Evolutionary conservation across 2,329 filamentous ascomycete species (phyloP).

Genomic region (Scedosporium dehoogii): DNA sequence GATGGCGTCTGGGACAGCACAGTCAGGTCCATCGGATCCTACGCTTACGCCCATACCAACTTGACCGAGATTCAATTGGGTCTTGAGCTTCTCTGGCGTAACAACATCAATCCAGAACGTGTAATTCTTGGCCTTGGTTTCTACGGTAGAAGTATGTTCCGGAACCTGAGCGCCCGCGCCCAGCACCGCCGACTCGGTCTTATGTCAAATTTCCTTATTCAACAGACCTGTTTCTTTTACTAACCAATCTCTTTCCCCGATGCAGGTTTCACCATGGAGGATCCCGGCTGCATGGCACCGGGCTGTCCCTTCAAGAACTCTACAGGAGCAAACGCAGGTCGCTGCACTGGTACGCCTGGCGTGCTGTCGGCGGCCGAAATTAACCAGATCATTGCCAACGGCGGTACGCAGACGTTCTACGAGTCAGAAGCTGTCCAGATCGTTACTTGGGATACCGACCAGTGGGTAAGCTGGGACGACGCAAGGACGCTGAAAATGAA

Average conservation of each 20-base stretch:
- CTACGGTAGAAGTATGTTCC: constrained; percentile 25
- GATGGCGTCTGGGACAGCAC: constrained; percentile 29
- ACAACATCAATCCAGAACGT: constrained; percentile 28
- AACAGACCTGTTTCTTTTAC: no score
- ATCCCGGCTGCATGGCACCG: constrained; percentile 16
- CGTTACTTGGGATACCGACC: constrained; percentile 19
- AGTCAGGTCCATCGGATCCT: constrained; percentile 18
- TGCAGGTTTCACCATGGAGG: constrained; percentile 15
- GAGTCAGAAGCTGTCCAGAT: constrained; percentile 20
- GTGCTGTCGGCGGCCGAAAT: constrained; percentile 24
- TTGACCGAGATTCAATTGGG: constrained; percentile 33
- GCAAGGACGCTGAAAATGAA: constrained; percentile 22
- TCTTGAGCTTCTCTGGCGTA: constrained; percentile 37
- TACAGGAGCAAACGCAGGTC: constrained; percentile 14
- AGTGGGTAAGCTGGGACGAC: constrained; percentile 30
- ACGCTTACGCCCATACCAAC: constrained; percentile 32
- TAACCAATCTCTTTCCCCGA: no score
- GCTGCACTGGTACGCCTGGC: constrained; percentile 19
- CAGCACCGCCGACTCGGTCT: neutral
- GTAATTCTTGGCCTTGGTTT: constrained; percentile 35
- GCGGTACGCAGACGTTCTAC: constrained; percentile 14
- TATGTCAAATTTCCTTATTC: no score
- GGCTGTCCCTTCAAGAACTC: constrained; percentile 19
- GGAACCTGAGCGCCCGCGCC: neutral
- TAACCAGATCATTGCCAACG: constrained; percentile 15